Conservation (phyloP, 768 basidiomycete genomes). For the Lactifluus rugatus region DNA sequence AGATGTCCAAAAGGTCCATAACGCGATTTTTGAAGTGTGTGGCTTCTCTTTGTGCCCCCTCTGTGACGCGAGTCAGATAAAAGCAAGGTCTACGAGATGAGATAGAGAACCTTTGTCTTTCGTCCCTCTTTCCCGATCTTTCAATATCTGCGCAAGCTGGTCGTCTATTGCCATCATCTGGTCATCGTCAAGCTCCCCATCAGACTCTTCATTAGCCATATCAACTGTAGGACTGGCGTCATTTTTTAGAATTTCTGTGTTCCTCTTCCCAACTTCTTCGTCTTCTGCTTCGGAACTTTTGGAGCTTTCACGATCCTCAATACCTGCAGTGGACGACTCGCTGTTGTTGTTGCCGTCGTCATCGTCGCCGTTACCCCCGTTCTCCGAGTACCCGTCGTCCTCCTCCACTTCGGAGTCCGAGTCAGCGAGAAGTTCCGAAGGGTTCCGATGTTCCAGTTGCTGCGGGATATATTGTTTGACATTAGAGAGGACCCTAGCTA, state of each 20-base stretch:
- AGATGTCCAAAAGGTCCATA: slow-evolving; percentile 87
- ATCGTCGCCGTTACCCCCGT: slow-evolving; percentile 23
- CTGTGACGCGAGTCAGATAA: slow-evolving; percentile 28
- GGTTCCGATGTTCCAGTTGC: slow-evolving; percentile 77
- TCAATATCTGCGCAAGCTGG: slow-evolving; percentile 82
- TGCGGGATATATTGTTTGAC: slow-evolving; percentile 25
- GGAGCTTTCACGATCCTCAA: slow-evolving; percentile 30
- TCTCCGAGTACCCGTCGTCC: slow-evolving; percentile 26
- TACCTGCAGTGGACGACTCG: slow-evolving; percentile 25
- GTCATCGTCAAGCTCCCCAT: slow-evolving; percentile 87
- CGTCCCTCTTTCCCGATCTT: slow-evolving; percentile 47
- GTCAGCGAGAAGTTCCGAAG: slow-evolving; percentile 39
- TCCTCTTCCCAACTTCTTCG: slow-evolving; percentile 57
- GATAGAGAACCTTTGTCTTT: slow-evolving; percentile 51
- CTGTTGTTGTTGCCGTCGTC: slow-evolving; percentile 33
- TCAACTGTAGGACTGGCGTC: slow-evolving; percentile 48
- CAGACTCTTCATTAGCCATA: slow-evolving; percentile 45
- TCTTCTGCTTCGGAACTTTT: slow-evolving; percentile 43
- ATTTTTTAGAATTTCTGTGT: slow-evolving; percentile 51
- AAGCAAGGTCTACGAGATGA: background rate
- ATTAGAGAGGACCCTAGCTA: background rate
- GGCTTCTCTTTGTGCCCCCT: slow-evolving; percentile 71
- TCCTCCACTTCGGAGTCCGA: slow-evolving; percentile 27
- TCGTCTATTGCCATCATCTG: slow-evolving; percentile 97
- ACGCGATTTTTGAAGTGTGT: slow-evolving; percentile 95